Base-by-base conservation (phyloP, 2,329 filamentous ascomycete species). In the Camillea tinctor region DNA sequence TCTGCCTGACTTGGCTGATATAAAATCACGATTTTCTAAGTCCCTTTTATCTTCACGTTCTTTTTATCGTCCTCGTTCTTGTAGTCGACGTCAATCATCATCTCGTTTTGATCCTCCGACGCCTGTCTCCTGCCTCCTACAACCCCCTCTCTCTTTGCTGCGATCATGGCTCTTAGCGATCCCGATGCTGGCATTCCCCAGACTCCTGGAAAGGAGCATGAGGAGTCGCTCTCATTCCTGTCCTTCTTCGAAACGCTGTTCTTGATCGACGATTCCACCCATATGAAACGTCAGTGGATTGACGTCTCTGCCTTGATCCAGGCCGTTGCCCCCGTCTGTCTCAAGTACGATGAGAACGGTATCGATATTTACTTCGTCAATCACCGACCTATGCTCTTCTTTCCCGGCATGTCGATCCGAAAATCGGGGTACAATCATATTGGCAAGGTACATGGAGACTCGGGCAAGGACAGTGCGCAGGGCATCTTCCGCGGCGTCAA, bases 321-420 rank as follows among this genome's bases (percentile, higher is more conserved):
- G 54, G 66, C 63, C 0, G 64, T 67, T 6, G 64, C 67, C 13
- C 67, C 67, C 1, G 52, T 63, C 21, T 65, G 62, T 50, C 65
- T 68, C 19, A 57, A 66, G 24, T 69, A 69, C 48, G 67, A 69
- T 55, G 64, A 68, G 21, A 66, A 69, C 59, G 67, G 67, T 22
- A 65, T 69, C 59, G 67, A 92, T 68, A 81, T 92, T 64, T 87
- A 85, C 77, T 92, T 92, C 72, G 56, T 64, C 48, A 68, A 68
- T 55, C 65, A 69, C 55, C 56, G 61, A 15, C 67, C 67, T 9
- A 56, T 54, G 20, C 53, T 68, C 26, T 68, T 66, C 61, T 64
- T 69, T 60, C 66, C 67, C 1, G 67, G 67, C 20, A 65, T 68
- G 62, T 62, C 59, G 20, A 60, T 69, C 6, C 67, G 65, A 59